Conservation (phyloP, 2,329 filamentous ascomycete genomes). For the Fusarium agapanthi region DNA sequence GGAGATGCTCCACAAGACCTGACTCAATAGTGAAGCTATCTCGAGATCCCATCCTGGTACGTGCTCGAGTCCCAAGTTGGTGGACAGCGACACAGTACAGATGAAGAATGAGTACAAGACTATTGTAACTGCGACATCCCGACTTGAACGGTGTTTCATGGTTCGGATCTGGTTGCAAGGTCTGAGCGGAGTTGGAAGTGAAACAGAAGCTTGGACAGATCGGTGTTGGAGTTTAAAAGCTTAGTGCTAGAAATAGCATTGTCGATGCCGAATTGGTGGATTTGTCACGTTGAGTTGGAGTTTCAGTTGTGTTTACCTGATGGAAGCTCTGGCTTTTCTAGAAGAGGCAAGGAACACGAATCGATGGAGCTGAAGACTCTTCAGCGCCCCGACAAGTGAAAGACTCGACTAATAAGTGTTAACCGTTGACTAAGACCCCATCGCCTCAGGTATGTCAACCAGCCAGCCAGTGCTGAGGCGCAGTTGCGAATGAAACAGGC, state of each 20-base stretch:
- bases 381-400: not conserved
- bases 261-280: not conserved
- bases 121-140: not conserved
- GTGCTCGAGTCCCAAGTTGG: constrained; percentile 9
- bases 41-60: not conserved
- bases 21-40: constrained; percentile 11
- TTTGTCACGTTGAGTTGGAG: not conserved
- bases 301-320: not conserved
- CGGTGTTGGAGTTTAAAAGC: not conserved
- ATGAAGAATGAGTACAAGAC: not conserved
- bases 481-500: not conserved
- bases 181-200: constrained; percentile 2
- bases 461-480: not conserved
- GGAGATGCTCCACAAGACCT: not conserved
- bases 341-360: not conserved
- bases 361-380: not conserved
- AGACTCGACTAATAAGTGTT: not conserved
- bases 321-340: not conserved
- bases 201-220: constrained; percentile 9
- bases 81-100: constrained; percentile 8
- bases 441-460: not conserved
- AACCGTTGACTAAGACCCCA: not conserved
- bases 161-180: not conserved
- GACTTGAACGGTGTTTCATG: not conserved
- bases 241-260: not conserved